A percentile compares a stretch with the other conserved stretches of the same genome.
phyloP scores from a whole-genome alignment of 2,329 filamentous ascomycete species.

The Arthrobotrys sphaeroides region DNA sequence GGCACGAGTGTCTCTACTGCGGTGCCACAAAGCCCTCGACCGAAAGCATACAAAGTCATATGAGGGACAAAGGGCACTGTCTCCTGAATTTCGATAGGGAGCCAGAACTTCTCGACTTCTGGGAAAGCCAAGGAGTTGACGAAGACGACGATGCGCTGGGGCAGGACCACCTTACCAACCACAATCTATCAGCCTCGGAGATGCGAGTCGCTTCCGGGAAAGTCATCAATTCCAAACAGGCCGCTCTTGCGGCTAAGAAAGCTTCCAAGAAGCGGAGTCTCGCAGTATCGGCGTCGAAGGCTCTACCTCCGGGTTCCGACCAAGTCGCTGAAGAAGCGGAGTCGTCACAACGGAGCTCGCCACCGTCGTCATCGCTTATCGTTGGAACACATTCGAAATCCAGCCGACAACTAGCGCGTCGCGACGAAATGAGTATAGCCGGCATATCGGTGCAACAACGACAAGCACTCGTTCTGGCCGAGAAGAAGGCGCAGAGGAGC shows the following conservation, averaged over 20 bases:
- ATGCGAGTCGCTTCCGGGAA: background rate
- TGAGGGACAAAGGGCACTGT: conserved; percentile 61
- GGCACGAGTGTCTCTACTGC: conserved; percentile 61
- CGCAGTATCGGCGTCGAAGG: background rate
- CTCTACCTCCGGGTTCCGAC: background rate
- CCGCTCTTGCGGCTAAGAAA: conserved; percentile 5
- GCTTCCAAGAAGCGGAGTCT: conserved; percentile 2
- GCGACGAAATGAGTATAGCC: conserved; percentile 33
- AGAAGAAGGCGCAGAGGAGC: conserved; percentile 47
- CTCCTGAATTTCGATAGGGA: conserved; percentile 59
- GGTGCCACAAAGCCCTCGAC: conserved; percentile 57
- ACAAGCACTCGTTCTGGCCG: conserved; percentile 30
- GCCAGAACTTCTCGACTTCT: conserved; percentile 60
- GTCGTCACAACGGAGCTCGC: background rate
- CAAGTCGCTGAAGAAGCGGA: background rate
- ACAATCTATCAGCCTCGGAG: conserved; percentile 5
- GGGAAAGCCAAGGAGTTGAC: conserved; percentile 47
- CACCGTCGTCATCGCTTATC: background rate
- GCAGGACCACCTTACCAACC: background rate
- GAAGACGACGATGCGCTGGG: background rate
- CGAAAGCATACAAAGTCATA: conserved; percentile 59
- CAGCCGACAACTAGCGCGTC: conserved; percentile 20
- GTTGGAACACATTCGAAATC: background rate
- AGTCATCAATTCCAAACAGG: conserved; percentile 25
- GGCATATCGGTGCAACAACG: conserved; percentile 26